A percentile compares a stretch with the other conserved stretches of the same genome.
These are phyloP conservation scores for Leishmania aethiopica DNA, from an alignment of 208 protist species.

Conservation along the genomic window DNA sequence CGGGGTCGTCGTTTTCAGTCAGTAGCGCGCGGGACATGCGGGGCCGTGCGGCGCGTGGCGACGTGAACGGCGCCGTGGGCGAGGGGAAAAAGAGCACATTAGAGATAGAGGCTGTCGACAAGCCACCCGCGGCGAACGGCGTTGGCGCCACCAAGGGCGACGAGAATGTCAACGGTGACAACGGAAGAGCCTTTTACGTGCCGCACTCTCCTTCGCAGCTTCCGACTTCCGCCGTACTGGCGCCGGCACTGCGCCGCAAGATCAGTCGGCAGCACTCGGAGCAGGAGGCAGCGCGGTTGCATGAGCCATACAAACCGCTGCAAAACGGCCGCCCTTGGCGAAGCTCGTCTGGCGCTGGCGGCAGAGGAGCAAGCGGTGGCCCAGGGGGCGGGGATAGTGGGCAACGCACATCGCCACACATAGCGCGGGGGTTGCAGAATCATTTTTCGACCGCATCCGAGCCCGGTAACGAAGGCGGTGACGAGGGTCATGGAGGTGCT, in stretches of 20 bases:
- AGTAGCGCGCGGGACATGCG: background rate
- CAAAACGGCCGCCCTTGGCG: slow-evolving; percentile 11
- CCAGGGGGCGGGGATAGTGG: background rate
- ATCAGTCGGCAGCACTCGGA: slow-evolving; percentile 42
- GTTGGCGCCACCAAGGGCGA: background rate
- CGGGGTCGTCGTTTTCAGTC: background rate
- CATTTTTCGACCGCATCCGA: background rate
- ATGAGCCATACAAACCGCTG: slow-evolving; percentile 10
- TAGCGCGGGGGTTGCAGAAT: background rate
- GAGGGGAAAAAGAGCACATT: background rate
- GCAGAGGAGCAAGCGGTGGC: background rate
- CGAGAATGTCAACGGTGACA: background rate
- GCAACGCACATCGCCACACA: background rate
- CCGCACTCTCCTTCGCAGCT: slow-evolving; percentile 14
- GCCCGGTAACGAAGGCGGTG: background rate
- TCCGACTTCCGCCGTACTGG: slow-evolving; percentile 29
- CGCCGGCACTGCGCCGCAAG: slow-evolving; percentile 43
- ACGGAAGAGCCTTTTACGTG: slow-evolving; percentile 17
- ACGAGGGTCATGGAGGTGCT: background rate
- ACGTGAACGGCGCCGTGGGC: background rate
- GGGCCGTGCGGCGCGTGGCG: background rate
- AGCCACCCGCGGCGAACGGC: background rate
- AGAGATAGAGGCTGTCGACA: background rate
- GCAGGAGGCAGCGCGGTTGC: slow-evolving; percentile 14
- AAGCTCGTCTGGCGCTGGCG: background rate